Base-by-base conservation (phyloP, 1,284 basidiomycete species). In the Ustilago lituana region DNA sequence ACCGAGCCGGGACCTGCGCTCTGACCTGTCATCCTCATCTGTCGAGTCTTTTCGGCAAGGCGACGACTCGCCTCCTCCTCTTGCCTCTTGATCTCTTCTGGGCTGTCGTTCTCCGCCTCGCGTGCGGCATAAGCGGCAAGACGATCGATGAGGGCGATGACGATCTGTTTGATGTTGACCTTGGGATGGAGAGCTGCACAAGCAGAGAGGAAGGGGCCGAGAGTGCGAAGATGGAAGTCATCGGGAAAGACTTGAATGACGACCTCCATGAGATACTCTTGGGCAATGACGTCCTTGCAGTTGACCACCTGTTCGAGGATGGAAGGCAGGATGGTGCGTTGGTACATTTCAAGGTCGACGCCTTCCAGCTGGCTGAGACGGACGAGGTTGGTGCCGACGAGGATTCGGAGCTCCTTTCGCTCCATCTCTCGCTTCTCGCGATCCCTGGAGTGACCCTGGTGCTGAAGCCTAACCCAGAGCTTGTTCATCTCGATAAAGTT, bases 401-500 rank as follows among this genome's bases (percentile, higher is more conserved):
- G 74, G 49, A 82, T 80, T 41, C 79, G 73, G 17, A 82, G 65
- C 56, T 81, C 80, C 45, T 73, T 74, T 20, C 80, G 56, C 51
- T 82, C 80, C 67, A 73, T 66, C 52, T 82, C 80, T 20, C 80
- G 72, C 65, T 79, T 78, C 66, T 82, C 80, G 37, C 80, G 76
- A 19, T 82, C 80, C 27, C 80, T 56, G 2, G 77, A 80, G 48
- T 79, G 80, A 27, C 80, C 80, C 32, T 81, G 80, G 47, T 82
- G 80, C 60, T 82, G 80, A 26, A 81, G 73, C 26, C 80, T 67
- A 26, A 82, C 80, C 80, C 80, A 82, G 26, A 82, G 75, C 71
- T 81, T 81, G 72, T 82, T 82, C 80, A 82, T 82, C 61, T 82
- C 80, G 60, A 82, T 78, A 46, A 82, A 81, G 50, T 82, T 82